phyloP scores from a whole-genome alignment of 208 protist genomes.

The Strigomonas culicis region DNA sequence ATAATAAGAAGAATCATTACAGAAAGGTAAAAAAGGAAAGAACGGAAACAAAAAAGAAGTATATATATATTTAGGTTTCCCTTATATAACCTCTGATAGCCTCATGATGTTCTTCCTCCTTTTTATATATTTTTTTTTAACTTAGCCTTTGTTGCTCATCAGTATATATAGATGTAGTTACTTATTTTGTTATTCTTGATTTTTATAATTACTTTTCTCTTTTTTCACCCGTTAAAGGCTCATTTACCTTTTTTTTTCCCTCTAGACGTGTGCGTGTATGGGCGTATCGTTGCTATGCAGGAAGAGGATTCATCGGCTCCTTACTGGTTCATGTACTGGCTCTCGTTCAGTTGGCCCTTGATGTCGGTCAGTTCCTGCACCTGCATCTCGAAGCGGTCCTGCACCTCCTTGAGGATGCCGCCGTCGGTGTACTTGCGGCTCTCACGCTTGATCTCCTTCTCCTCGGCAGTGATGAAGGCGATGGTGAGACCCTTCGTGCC shows the following conservation, averaged over 20 bases:
- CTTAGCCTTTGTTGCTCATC: background rate
- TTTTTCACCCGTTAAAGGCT: no score
- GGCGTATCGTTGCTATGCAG: background rate
- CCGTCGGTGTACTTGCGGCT: conserved; percentile 86
- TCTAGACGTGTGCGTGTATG: conserved; percentile 7
- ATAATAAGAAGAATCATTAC: conserved; percentile 12
- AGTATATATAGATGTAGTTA: background rate
- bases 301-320: background rate
- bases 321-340: conserved; percentile 92
- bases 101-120: background rate
- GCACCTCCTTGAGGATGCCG: conserved; percentile 94
- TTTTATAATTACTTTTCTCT: conserved; percentile 6
- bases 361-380: conserved; percentile 95
- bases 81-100: background rate
- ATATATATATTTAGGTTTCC: background rate
- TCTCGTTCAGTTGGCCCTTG: conserved; percentile 84
- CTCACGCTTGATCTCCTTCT: conserved; percentile 89
- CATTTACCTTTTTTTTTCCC: no score
- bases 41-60: conserved; percentile 9
- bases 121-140: conserved; percentile 13
- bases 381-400: conserved; percentile 98
- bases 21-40: conserved; percentile 8
- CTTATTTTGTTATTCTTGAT: conserved; percentile 1
- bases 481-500: conserved; percentile 99
- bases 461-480: conserved; percentile 96